These are phyloP conservation scores for Moricandia moricandioides DNA, from an alignment of 345 rosid genomes.

Conservation along the genomic window DNA sequence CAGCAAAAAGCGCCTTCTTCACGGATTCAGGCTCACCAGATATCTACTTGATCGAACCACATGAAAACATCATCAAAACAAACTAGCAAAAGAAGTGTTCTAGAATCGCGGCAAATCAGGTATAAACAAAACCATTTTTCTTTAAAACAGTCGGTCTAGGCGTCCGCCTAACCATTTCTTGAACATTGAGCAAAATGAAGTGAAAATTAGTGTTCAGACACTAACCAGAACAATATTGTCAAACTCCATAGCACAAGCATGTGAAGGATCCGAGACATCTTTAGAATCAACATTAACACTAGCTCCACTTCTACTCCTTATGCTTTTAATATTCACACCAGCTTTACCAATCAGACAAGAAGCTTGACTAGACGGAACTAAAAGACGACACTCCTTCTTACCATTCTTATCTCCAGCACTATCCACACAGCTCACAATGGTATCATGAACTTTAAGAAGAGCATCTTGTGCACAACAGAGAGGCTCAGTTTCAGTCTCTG, in stretches of 20 bases:
- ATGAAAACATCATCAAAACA: too few species aligned
- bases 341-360: neutral
- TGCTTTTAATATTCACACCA: neutral
- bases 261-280: constrained; percentile 5
- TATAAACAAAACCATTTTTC: too few species aligned
- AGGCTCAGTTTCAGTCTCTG: neutral
- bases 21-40: neutral
- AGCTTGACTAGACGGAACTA: neutral
- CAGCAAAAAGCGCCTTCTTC: neutral
- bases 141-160: too few species aligned
- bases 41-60: neutral
- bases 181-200: neutral
- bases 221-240: neutral
- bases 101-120: too few species aligned
- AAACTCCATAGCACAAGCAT: constrained; percentile 7
- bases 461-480: neutral
- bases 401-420: neutral
- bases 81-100: too few species aligned
- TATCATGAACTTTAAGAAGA: neutral
- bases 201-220: neutral
- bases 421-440: neutral
- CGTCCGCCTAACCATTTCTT: too few species aligned
- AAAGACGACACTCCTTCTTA: neutral
- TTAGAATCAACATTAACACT: neutral
- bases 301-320: neutral